Evolutionary conservation across 768 basidiomycete species (phyloP).

Genomic region (Psilocybe tampanensis): DNA sequence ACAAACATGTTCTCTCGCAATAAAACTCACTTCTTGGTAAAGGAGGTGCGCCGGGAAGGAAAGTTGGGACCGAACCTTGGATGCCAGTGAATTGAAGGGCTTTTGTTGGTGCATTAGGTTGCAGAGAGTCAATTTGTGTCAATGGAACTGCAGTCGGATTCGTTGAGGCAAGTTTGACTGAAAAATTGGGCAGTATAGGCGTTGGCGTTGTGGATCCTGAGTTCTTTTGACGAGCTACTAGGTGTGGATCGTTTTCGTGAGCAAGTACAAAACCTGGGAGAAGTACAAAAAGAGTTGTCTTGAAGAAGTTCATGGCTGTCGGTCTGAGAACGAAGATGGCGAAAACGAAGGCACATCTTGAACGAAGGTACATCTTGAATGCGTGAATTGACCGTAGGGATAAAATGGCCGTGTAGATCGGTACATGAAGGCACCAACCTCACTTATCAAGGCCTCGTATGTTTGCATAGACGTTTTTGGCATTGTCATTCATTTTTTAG

Average conservation of each 20-base stretch:
- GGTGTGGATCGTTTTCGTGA: constrained; percentile 27
- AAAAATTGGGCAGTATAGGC: neutral
- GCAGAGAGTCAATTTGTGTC: constrained; percentile 45
- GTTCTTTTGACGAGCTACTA: constrained; percentile 27
- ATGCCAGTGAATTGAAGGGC: constrained; percentile 48
- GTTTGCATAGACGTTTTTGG: neutral
- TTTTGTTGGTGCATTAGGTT: constrained; percentile 42
- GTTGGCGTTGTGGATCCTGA: neutral
- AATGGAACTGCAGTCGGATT: constrained; percentile 68
- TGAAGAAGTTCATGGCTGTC: constrained; percentile 36
- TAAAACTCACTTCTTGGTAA: constrained; percentile 51
- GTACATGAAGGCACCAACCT: neutral
- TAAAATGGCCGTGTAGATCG: neutral
- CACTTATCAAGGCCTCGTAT: neutral
- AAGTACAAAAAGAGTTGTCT: constrained; percentile 32
- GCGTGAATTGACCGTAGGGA: neutral
- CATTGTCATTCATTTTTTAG: neutral
- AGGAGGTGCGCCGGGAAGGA: constrained; percentile 58
- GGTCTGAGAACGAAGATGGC: constrained; percentile 11
- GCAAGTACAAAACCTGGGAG: constrained; percentile 45
- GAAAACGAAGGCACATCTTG: constrained; percentile 2
- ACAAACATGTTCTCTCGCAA: neutral
- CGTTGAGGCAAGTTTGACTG: constrained; percentile 29
- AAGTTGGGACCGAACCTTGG: constrained; percentile 53
- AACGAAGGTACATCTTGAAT: too few relatives aligned